These are phyloP conservation scores for Akanthomyces dipterigenus DNA, from an alignment of 2,329 filamentous ascomycete genomes.

Conservation along the genomic window DNA sequence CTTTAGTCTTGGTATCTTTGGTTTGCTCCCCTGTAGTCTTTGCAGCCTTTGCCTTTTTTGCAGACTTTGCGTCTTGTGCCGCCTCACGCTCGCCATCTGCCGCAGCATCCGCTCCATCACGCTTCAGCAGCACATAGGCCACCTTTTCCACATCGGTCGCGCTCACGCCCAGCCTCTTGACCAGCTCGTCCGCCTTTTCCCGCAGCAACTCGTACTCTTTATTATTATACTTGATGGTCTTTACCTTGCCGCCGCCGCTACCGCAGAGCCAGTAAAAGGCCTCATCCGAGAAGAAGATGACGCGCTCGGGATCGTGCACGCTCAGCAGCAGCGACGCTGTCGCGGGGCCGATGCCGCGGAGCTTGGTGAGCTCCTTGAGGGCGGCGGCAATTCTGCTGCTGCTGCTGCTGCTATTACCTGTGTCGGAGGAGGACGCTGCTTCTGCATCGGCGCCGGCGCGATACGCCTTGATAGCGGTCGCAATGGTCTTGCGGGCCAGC, in stretches of 20 bases:
- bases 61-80: background rate
- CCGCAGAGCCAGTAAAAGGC: constrained; percentile 62
- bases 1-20: background rate
- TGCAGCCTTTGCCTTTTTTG: background rate
- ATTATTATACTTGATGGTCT: constrained; percentile 55
- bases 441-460: constrained; percentile 27
- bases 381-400: constrained; percentile 33
- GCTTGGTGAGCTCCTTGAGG: constrained; percentile 46
- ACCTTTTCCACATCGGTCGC: constrained; percentile 63
- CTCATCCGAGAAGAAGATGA: constrained; percentile 77
- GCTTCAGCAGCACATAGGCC: constrained; percentile 60
- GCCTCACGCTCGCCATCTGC: constrained; percentile 2
- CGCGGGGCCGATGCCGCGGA: constrained; percentile 74
- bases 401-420: too few relatives aligned
- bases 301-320: constrained; percentile 49
- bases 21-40: constrained; percentile 5
- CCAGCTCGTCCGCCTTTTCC: constrained; percentile 26
- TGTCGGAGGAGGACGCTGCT: too few relatives aligned
- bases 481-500: constrained; percentile 40
- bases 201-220: constrained; percentile 61
- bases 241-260: constrained; percentile 22
- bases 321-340: constrained; percentile 70
- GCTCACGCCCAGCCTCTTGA: constrained; percentile 46
- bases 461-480: constrained; percentile 44
- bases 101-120: constrained; percentile 13